Percentiles rank a stretch among this genome's conserved stretches.
Evolutionary conservation across 2,329 filamentous ascomycete species (phyloP).

Genomic region (Amphichorda felina): DNA sequence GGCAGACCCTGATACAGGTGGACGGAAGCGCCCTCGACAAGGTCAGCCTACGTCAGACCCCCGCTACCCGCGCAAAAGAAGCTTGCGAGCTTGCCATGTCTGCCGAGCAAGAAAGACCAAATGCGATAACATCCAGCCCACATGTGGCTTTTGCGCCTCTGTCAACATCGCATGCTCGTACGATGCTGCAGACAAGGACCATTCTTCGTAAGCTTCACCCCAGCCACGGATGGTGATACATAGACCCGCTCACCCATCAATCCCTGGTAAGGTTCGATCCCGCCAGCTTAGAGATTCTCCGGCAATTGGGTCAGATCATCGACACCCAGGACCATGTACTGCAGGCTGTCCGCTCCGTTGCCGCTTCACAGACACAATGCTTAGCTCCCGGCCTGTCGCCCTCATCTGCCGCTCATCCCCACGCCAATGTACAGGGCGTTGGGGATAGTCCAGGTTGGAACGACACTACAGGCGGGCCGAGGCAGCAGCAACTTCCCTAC

Average conservation of each 20-base stretch:
- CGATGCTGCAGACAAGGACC: constrained; percentile 12
- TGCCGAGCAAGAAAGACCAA: constrained; percentile 23
- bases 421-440: not conserved
- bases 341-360: constrained; percentile 7
- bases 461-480: not conserved
- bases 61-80: constrained; percentile 17
- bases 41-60: constrained; percentile 6
- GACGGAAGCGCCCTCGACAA: constrained; percentile 7
- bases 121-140: constrained; percentile 22
- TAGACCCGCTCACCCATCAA: not conserved
- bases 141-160: constrained; percentile 21
- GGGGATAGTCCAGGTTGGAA: constrained; percentile 1
- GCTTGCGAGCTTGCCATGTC: constrained; percentile 20
- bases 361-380: not conserved
- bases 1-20: no score
- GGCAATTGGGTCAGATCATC: constrained; percentile 11
- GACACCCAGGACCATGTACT: constrained; percentile 10
- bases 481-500: constrained; percentile 3
- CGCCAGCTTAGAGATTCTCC: constrained; percentile 21
- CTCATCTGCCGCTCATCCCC: not conserved
- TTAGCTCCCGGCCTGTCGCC: not conserved
- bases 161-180: constrained; percentile 20
- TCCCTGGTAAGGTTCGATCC: constrained; percentile 17
- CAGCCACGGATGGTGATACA: not conserved
- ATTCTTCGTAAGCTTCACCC: constrained; percentile 13